These are phyloP conservation scores for Aureobasidium sp. DNA, from an alignment of 2,329 filamentous ascomycete genomes.

Conservation along the genomic window DNA sequence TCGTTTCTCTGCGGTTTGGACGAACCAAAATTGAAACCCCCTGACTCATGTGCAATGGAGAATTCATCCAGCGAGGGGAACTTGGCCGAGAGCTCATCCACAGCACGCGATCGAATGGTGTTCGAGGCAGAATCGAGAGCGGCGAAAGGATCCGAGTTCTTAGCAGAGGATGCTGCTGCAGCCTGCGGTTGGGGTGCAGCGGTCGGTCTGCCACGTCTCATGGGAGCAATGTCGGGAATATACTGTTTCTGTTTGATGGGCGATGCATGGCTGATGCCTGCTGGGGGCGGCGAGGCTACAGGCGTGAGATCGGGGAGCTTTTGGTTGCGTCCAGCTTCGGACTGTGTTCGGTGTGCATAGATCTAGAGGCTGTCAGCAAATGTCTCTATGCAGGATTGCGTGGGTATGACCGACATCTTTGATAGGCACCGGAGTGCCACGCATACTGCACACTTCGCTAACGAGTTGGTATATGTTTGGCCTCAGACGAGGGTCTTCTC, in stretches of 20 bases:
- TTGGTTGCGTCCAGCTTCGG: slow-evolving; percentile 56
- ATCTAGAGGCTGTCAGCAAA: slow-evolving; percentile 34
- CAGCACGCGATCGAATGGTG: slow-evolving; percentile 42
- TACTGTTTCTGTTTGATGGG: slow-evolving; percentile 61
- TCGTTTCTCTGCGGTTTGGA: slow-evolving; percentile 44
- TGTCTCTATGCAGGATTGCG: not conserved
- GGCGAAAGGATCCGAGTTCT: slow-evolving; percentile 75
- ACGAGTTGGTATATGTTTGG: slow-evolving; percentile 95
- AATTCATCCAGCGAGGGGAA: slow-evolving; percentile 95
- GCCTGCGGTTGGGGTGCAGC: slow-evolving; percentile 40
- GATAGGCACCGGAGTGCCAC: slow-evolving; percentile 77
- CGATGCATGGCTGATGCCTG: slow-evolving; percentile 29
- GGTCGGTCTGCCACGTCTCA: slow-evolving; percentile 77
- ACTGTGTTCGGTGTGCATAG: slow-evolving; percentile 50
- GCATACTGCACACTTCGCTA: slow-evolving; percentile 79
- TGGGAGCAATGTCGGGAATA: slow-evolving; percentile 85
- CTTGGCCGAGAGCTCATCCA: slow-evolving; percentile 74
- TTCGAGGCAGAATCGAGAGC: slow-evolving; percentile 66
- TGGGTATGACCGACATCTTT: slow-evolving; percentile 62
- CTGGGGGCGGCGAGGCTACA: slow-evolving; percentile 41
- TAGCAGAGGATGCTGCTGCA: slow-evolving; percentile 52
- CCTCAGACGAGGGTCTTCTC: slow-evolving; percentile 68
- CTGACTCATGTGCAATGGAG: slow-evolving; percentile 76
- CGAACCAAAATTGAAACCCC: slow-evolving; percentile 69
- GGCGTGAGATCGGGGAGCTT: slow-evolving; percentile 49